phyloP scores from a whole-genome alignment of 2,329 filamentous ascomycete genomes.

The Fusarium algeriense region DNA sequence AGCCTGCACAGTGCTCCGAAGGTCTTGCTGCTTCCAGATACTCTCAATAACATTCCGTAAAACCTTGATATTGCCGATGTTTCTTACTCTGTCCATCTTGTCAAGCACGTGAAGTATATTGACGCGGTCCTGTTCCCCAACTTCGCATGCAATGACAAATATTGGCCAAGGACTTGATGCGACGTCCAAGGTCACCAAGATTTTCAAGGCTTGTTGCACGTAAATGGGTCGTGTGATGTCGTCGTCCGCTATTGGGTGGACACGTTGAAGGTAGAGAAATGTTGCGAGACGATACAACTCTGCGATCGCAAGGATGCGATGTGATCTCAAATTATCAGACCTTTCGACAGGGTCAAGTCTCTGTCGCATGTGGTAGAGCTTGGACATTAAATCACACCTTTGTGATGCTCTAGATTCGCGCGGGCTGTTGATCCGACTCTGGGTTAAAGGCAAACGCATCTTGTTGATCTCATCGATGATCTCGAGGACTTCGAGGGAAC shows the following conservation, averaged over 20 bases:
- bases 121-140: not conserved
- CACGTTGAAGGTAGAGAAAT: not conserved
- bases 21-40: conserved; percentile 1
- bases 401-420: not conserved
- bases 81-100: not conserved
- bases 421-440: not conserved
- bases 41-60: not conserved
- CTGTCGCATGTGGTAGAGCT: not conserved
- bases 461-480: not conserved
- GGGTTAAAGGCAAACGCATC: not conserved
- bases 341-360: not conserved
- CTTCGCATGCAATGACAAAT: not conserved
- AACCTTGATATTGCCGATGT: not conserved
- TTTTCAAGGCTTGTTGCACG: not conserved
- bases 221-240: not conserved
- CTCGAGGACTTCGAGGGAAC: not conserved
- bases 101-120: not conserved
- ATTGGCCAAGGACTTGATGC: conserved; percentile 3
- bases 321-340: not conserved
- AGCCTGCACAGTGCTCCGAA: not conserved
- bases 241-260: not conserved
- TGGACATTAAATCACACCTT: not conserved
- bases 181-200: not conserved
- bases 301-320: not conserved
- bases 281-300: not conserved